Evolutionary conservation across 2,329 filamentous ascomycete species (phyloP).

Genomic region (Tolypocladium nubicola): DNA sequence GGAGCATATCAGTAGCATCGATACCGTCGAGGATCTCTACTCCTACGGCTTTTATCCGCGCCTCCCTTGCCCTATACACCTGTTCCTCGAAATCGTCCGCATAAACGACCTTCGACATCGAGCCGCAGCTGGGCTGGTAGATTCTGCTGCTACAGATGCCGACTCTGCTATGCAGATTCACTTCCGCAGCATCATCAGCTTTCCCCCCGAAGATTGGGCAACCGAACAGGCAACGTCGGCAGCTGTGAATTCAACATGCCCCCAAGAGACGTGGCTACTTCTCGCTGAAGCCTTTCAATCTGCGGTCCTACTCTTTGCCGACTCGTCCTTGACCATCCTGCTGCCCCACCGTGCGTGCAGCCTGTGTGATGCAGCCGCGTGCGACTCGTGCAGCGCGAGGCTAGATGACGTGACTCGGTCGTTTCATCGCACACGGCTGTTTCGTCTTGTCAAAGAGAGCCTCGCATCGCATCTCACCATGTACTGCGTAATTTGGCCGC

Average conservation of each 20-base stretch:
- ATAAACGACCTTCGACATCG: slow-evolving; percentile 4
- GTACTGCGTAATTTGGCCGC: background rate
- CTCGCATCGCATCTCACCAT: background rate
- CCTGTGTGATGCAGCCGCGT: background rate
- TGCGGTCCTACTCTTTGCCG: background rate
- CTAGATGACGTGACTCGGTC: background rate
- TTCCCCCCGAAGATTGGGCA: slow-evolving; percentile 3
- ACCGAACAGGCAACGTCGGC: background rate
- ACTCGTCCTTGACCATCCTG: background rate
- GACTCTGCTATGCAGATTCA: background rate
- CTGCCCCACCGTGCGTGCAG: background rate
- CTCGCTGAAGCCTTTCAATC: slow-evolving; percentile 1
- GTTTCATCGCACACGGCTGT: background rate
- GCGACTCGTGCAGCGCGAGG: background rate
- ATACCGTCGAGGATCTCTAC: background rate
- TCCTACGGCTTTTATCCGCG: slow-evolving; percentile 1
- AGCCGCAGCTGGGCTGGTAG: background rate
- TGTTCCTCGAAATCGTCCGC: slow-evolving; percentile 4
- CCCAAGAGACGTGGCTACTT: background rate
- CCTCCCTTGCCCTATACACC: slow-evolving; percentile 2
- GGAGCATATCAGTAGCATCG: background rate
- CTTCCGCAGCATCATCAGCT: background rate
- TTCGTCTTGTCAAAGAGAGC: background rate
- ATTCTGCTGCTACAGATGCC: background rate
- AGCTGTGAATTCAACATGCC: background rate